Evolutionary conservation across 2,329 filamentous ascomycete genomes (phyloP).

Genomic region (Pseudogymnoascus sp.): DNA sequence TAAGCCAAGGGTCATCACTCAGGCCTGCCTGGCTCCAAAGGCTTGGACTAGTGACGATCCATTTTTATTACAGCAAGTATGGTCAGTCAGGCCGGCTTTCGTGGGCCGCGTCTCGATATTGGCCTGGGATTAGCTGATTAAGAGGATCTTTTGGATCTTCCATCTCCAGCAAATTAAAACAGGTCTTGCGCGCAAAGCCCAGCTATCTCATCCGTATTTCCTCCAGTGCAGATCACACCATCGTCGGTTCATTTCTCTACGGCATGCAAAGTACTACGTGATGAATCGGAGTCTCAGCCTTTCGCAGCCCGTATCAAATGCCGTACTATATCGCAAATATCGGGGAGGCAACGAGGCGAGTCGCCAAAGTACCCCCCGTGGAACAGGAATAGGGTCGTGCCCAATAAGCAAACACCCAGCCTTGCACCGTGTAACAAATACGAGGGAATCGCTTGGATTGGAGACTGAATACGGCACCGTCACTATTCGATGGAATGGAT

Average conservation of each 20-base stretch:
- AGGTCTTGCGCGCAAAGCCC: neutral
- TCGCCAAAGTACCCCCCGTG: conserved; percentile 3
- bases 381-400: conserved; percentile 5
- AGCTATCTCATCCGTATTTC: conserved; percentile 6
- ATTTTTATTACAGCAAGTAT: conserved; percentile 8
- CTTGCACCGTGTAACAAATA: neutral
- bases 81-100: neutral
- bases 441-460: neutral
- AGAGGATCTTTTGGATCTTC: conserved; percentile 10
- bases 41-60: conserved; percentile 4
- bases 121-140: conserved; percentile 1
- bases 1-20: neutral
- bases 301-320: neutral
- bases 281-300: neutral
- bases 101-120: conserved; percentile 8
- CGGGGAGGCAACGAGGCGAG: conserved; percentile 1
- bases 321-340: conserved; percentile 1
- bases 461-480: neutral
- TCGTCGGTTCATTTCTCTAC: neutral
- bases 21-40: neutral
- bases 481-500: conserved; percentile 1
- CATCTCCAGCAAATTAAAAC: conserved; percentile 6
- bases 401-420: conserved; percentile 7
- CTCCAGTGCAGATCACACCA: conserved; percentile 9
- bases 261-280: conserved; percentile 4